phyloP scores from a whole-genome alignment of 1,139 yeast genomes.

The Pichia terricola region DNA sequence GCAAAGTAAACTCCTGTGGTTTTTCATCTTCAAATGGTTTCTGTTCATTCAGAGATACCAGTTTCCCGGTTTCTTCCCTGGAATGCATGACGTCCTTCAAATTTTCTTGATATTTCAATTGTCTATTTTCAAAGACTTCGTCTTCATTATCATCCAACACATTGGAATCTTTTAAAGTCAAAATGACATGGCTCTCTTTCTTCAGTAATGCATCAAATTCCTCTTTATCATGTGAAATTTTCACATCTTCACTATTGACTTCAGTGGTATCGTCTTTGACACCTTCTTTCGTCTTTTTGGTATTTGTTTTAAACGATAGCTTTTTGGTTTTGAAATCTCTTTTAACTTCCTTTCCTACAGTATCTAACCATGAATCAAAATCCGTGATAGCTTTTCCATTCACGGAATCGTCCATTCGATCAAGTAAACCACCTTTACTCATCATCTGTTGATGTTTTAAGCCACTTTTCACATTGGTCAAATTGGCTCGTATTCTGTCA shows the following conservation, averaged over 20 bases:
- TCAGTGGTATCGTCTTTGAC: neutral
- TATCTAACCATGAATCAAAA: conserved; percentile 22
- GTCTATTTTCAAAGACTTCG: conserved; percentile 36
- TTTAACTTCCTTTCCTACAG: conserved; percentile 16
- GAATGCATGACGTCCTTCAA: conserved; percentile 25
- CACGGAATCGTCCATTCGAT: conserved; percentile 10
- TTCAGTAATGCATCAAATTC: neutral
- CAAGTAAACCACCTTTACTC: conserved; percentile 18
- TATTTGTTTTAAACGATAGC: conserved; percentile 2
- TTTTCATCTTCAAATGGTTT: neutral
- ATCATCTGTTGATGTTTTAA: conserved; percentile 11
- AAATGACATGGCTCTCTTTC: conserved; percentile 28
- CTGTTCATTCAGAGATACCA: conserved; percentile 6
- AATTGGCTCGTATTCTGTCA: conserved; percentile 13
- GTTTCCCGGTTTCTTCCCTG: conserved; percentile 3
- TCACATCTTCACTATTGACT: conserved; percentile 24
- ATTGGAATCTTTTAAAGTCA: conserved; percentile 53
- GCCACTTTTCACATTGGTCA: conserved; percentile 20
- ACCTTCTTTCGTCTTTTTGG: neutral
- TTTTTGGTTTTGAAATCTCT: conserved; percentile 1
- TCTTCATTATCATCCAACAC: conserved; percentile 7
- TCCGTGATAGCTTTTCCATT: conserved; percentile 2
- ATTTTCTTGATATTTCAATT: conserved; percentile 28
- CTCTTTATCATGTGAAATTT: conserved; percentile 1
- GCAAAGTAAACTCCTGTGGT: neutral